Evolutionary conservation across 2,329 filamentous ascomycete genomes (phyloP), one percentile per base, ranked within the genome.

Genomic region (Davidsoniella virescens): DNA sequence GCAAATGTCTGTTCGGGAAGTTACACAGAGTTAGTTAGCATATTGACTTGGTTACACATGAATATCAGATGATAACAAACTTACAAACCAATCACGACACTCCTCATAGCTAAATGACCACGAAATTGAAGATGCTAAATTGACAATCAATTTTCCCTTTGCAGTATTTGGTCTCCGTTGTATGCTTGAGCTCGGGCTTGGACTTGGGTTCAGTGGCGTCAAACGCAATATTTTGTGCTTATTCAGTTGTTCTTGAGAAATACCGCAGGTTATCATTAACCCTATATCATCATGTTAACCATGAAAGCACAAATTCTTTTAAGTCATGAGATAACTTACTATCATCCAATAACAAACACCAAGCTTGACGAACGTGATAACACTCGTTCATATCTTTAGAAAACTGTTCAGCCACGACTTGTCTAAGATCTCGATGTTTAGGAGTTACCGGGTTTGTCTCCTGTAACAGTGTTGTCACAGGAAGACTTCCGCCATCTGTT

Each of bases 331-430:
- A 45, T 50, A 42, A 52, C 64, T 56, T 57, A 70, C 68, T 63
- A 42, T 70, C 65, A 39, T 66, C 65, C 1, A 73, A 53, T 5
- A 70, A 58, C 4, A 73, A 55, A 53, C 64, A 68, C 70, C 70
- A 73, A 8, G 71, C 50, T 54, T 73, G 70, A 1, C 65, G 60
- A 42, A 72, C 65, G 50, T 73, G 69, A 50, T 70, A 72, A 48
- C 68, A 72, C 16, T 61, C 63, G 8, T 59, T 54, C 16, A 0
- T 60, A 33, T 33, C 4, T 4, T 12, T 12, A 9, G 29, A 12
- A 61, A 2, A 60, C 62, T 39, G 61, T 60, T 1, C 38, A 10
- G 41, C 10, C 4, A 44, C 41, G 8, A 41, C 48, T 18, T 50
- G 48, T 33, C 38, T 42, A 10, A 50, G 14, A 25, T 50, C 48